A percentile compares a stretch with the other conserved stretches of the same genome.
Evolutionary conservation across 768 basidiomycete species (phyloP).

Genomic region (Sarcodon aspratus): DNA sequence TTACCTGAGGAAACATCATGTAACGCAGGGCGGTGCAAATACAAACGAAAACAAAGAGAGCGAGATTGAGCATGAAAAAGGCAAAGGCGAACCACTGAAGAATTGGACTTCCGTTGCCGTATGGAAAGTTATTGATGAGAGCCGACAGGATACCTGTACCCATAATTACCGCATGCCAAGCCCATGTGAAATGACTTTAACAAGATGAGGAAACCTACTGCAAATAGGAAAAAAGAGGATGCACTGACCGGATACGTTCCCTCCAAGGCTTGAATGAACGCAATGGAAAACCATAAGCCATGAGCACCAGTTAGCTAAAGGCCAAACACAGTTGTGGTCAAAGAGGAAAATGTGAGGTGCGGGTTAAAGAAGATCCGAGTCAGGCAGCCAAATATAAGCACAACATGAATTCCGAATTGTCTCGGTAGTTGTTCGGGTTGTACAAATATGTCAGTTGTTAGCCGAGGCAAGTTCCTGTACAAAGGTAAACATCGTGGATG

Average conservation of each 20-base stretch:
- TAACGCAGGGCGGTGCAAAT: conserved; percentile 21
- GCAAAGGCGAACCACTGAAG: conserved; percentile 23
- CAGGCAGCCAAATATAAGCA: conserved; percentile 2
- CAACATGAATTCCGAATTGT: conserved; percentile 12
- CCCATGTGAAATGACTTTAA: conserved; percentile 32
- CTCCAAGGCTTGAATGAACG: conserved; percentile 22
- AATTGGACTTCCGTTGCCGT: conserved; percentile 21
- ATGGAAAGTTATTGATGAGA: conserved; percentile 31
- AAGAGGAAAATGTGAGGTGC: not conserved
- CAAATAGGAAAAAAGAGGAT: not conserved
- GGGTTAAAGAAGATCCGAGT: conserved; percentile 2
- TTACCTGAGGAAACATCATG: conserved; percentile 18
- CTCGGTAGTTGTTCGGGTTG: no score
- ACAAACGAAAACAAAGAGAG: conserved; percentile 23
- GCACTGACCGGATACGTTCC: conserved; percentile 22
- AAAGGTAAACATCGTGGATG: no score
- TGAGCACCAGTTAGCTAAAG: not conserved
- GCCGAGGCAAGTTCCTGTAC: no score
- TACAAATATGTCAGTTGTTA: no score
- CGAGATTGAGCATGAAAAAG: conserved; percentile 28
- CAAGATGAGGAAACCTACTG: not conserved
- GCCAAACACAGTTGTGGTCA: not conserved
- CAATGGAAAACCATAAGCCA: conserved; percentile 11
- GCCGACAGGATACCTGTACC: conserved; percentile 31
- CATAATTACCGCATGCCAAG: conserved; percentile 38